Percentiles rank a stretch among this genome's conserved stretches.
Conservation (phyloP, 805 yeast species). For the Schwanniomyces pseudopolymorphus region DNA sequence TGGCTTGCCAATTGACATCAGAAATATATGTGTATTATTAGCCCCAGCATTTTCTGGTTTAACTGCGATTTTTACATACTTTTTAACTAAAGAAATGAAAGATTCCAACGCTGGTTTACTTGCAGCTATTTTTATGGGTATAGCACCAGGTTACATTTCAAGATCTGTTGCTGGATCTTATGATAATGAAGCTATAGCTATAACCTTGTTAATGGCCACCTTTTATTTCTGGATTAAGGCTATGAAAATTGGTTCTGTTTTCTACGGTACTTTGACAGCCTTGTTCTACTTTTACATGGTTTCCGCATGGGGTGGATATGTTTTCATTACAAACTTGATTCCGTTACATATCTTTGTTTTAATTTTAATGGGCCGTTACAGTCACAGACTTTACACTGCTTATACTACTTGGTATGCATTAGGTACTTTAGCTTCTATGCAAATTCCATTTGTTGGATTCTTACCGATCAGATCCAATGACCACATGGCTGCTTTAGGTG, state of each 20-base stretch:
- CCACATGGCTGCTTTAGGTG: constrained; percentile 98
- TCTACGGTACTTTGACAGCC: constrained; percentile 82
- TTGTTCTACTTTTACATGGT: constrained; percentile 96
- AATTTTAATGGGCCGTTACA: constrained; percentile 91
- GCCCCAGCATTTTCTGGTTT: constrained; percentile 96
- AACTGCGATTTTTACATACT: constrained; percentile 86
- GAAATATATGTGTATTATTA: constrained; percentile 91
- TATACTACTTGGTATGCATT: constrained; percentile 96
- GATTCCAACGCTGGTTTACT: constrained; percentile 85
- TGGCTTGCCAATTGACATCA: constrained; percentile 85
- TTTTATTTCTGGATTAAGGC: constrained; percentile 96
- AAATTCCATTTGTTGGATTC: constrained; percentile 97
- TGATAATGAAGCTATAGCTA: constrained; percentile 98
- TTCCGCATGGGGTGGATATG: constrained; percentile 99
- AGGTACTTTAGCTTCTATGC: constrained; percentile 99
- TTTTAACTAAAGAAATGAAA: constrained; percentile 87
- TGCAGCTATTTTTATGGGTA: constrained; percentile 93
- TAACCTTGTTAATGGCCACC: constrained; percentile 91
- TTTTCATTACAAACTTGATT: constrained; percentile 94
- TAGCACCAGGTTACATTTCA: constrained; percentile 97
- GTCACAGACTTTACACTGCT: constrained; percentile 77
- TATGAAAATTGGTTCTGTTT: constrained; percentile 83
- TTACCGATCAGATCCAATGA: constrained; percentile 95
- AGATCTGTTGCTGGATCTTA: constrained; percentile 98
- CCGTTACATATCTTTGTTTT: constrained; percentile 93